Base-by-base conservation (phyloP, 2,329 filamentous ascomycete species). In the Trichoderma atrobrunneum region DNA sequence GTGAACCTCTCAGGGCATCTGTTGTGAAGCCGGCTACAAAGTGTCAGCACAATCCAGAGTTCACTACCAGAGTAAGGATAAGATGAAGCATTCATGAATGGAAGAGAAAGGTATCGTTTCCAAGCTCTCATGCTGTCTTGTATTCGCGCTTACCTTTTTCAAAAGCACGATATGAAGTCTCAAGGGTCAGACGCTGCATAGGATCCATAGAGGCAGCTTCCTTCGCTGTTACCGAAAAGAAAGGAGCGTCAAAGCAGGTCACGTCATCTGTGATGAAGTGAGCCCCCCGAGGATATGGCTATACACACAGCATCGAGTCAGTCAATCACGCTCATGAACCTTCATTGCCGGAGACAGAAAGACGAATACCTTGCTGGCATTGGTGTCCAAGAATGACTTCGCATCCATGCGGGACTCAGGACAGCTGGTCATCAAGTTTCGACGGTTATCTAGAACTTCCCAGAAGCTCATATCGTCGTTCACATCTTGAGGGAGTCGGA, bases 401-500 rank as follows among this genome's bases (percentile, higher is more conserved):
- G 74, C 70, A 18, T 74, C 78, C 11, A 78, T 75, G 28, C 80
- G 80, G 2, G 74, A 75, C 18, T 78, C 73, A 3, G 81, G 81
- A 78, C 78, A 82, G 14, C 73, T 61, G 3, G 78, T 81, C 75
- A 78, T 76, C 26, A 81, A 39, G 67, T 80, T 82, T 70, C 66
- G 78, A 26, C 75, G 71, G 24, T 74, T 73, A 43, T 79, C 51
- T 6, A 83, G 76, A 3, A 78, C 75, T 7, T 82, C 75, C 81
- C 81, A 82, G 18, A 83, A 79, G 24, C 70, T 74, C 7, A 70
- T 72, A 8, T 78, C 78, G 51, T 82, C 77, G 0, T 79, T 74
- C 7, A 78, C 74, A 39, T 76, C 79, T 36, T 81, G 79, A 2
- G 83, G 82, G 1, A 84, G 77, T 69, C 80, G 82, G 64, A 81